Evolutionary conservation across 768 basidiomycete species (phyloP), one percentile per base, ranked within the genome.

Genomic region (Suillus weaverae): DNA sequence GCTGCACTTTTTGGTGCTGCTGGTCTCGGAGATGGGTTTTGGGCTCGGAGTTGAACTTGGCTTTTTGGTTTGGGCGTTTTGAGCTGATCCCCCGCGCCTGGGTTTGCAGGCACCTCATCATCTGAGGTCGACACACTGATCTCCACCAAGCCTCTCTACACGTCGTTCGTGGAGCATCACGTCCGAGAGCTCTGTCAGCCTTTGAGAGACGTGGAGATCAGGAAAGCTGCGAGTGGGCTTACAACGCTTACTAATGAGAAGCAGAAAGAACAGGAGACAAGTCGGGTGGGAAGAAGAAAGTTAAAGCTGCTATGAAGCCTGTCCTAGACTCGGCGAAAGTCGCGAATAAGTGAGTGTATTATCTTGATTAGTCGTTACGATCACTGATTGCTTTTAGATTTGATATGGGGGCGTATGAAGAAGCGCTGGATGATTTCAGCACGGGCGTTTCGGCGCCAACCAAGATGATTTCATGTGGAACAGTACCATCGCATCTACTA

Each of bases 211-310:
- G 88, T 95, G 60, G 97, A 99, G 70, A 89, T 95, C 33, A 86
- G 95, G 66, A 98, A 98, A 74, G 92, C 87, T 0, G 92, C 94
- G 0, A 91, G 88, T 59, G 88, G 82, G 4, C 80, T 99, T 62
- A 94, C 92, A 18, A 89, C 92, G 3, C 82, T 99, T 7, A 91
- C 95, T 59, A 98, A 97, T 72, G 94, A 96, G 81, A 99, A 99
- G 80, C 93, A 96, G 79, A 92, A 88, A 78, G 94, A 94, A 73
- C 88, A 90, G 70, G 90, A 67, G 94, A 95, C 41, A 93, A 91
- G 75, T 83, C 87, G 2, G 89, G 86, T 65, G 94, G 94, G 36
- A 97, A 96, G 86, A 97, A 95, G 82, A 96, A 96, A 80, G 78
- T 83, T 53, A 91, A 92, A 78, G 77, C 82, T 8, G 76, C 84